Percentiles rank a stretch among this genome's conserved stretches.
These are phyloP conservation scores for Aureobasidium sp. DNA, from an alignment of 2,329 filamentous ascomycete species.

Conservation along the genomic window DNA sequence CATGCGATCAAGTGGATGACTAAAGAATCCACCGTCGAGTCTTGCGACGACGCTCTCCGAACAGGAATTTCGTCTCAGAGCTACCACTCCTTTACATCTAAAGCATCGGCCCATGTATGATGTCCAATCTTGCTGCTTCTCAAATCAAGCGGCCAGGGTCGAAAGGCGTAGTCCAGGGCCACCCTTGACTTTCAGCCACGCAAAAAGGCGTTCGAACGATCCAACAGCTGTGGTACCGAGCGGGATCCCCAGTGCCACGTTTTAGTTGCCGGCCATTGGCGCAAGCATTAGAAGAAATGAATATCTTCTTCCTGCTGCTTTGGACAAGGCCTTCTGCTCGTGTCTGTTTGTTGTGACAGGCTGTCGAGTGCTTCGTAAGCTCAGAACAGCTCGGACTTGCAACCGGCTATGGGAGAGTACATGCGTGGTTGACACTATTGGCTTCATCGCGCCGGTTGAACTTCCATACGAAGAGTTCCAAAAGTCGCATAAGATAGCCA, in stretches of 20 bases:
- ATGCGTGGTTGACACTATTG: neutral
- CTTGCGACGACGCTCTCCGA: neutral
- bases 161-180: neutral
- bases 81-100: neutral
- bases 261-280: constrained; percentile 11
- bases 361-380: no score
- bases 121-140: neutral
- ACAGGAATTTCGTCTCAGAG: neutral
- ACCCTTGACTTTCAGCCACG: constrained; percentile 3
- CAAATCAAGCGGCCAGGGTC: neutral
- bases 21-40: neutral
- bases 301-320: neutral
- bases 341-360: neutral
- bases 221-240: constrained; percentile 10
- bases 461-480: neutral
- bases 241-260: constrained; percentile 13
- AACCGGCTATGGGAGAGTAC: neutral
- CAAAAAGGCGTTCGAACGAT: constrained; percentile 6
- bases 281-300: neutral
- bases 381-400: neutral
- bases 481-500: neutral
- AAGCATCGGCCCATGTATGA: neutral
- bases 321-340: neutral
- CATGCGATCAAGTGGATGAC: constrained; percentile 9
- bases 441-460: neutral